phyloP scores from a whole-genome alignment of 1,284 basidiomycete genomes.

The Singerocomus inundabilis region DNA sequence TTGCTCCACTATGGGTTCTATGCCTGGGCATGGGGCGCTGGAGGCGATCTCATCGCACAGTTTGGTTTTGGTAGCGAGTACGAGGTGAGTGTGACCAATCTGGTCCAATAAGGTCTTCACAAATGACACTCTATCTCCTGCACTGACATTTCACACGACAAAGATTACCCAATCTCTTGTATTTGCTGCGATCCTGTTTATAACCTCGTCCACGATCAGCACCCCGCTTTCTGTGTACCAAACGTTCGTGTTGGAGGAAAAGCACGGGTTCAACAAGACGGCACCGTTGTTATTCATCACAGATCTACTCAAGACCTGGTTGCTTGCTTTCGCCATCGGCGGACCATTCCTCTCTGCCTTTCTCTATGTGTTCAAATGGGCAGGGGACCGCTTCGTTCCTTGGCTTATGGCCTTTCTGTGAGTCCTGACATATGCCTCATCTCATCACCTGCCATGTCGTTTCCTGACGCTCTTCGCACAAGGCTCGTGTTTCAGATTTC shows the following conservation, averaged over 20 bases:
- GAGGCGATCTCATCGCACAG: constrained; percentile 50
- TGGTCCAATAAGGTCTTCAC: not conserved
- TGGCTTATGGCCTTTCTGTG: constrained; percentile 88
- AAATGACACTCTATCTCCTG: not conserved
- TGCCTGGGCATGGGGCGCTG: constrained; percentile 72
- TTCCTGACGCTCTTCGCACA: not conserved
- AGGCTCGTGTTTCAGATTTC: constrained; percentile 82
- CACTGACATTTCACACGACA: not conserved
- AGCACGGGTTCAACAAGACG: constrained; percentile 97
- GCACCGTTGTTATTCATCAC: constrained; percentile 72
- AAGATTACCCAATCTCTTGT: constrained; percentile 77
- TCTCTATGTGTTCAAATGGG: constrained; percentile 90
- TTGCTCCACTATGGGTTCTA: constrained; percentile 79
- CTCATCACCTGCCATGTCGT: no score
- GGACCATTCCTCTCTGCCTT: constrained; percentile 86
- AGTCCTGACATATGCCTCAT: constrained; percentile 18
- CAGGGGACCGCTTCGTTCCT: constrained; percentile 85
- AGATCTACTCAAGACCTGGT: constrained; percentile 82
- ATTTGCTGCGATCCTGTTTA: constrained; percentile 69
- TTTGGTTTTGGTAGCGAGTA: constrained; percentile 67
- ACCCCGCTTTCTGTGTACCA: constrained; percentile 80
- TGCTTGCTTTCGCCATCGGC: constrained; percentile 74
- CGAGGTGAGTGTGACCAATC: constrained; percentile 45
- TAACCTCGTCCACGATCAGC: constrained; percentile 66
- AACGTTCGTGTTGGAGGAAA: constrained; percentile 93